Base-by-base conservation (phyloP, 768 basidiomycete genomes). In the Tulasnella sp. region DNA sequence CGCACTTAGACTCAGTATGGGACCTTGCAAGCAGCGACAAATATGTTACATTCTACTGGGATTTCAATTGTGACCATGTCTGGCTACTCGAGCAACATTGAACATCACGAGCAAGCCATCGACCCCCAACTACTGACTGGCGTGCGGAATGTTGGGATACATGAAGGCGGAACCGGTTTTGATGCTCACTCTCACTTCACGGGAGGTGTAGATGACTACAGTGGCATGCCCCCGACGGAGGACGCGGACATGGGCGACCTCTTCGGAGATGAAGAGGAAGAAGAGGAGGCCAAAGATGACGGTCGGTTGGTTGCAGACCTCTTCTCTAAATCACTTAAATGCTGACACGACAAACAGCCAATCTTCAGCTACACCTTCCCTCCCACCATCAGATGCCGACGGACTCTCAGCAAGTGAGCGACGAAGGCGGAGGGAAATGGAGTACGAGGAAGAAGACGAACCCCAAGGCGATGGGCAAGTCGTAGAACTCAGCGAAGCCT, bases 381-480 rank as follows among this genome's bases (percentile, higher is more conserved):
- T 34, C 9, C 49, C 61, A 0, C 53, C 43, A 0, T 43, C 62
- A 2, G 59, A 61, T 5, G 64, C 62, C 15, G 88, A 86, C 50
- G 72, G 80, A 15, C 70, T 87, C 31, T 79, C 85, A 42, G 75
- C 77, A 62, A 74, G 68, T 67, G 85, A 76, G 70, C 75, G 72
- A 39, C 70, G 71, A 37, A 74, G 66, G 39, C 74, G 88, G 62
- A 79, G 79, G 63, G 81, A 80, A 1, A 67, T 91, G 62, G 88
- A 91, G 68, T 91, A 92, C 66, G 78, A 76, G 63, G 88, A 90
- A 67, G 84, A 86, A 27, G 84, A 86, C 9, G 75, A 77, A 60
- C 50, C 49, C 2, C 56, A 2, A 4, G 77, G 81, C 4, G 74
- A 71, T 29, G 77, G 78, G 57, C 72, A 75, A 2, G 68, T 78